phyloP scores from a whole-genome alignment of 768 basidiomycete genomes.

The Filobasidium wieringae region DNA sequence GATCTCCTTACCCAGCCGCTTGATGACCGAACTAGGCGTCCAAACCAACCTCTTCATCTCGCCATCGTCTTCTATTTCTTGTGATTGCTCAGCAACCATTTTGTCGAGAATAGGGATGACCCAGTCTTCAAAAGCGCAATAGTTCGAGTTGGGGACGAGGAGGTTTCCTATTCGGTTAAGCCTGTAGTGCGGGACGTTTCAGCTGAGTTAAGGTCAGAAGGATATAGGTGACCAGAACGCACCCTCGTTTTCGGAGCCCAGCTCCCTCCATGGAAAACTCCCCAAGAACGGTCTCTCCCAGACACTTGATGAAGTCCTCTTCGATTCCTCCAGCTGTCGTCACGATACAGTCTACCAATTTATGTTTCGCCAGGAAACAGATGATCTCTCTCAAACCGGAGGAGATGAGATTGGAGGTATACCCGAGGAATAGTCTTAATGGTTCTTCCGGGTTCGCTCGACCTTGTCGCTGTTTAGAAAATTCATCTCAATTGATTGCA shows the following conservation, averaged over 20 bases:
- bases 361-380: conserved; percentile 81
- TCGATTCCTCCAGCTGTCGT: conserved; percentile 98
- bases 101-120: conserved; percentile 81
- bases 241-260: conserved; percentile 64
- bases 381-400: conserved; percentile 92
- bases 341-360: conserved; percentile 75
- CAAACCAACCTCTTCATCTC: conserved; percentile 46
- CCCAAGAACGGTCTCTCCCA: conserved; percentile 82
- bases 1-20: conserved; percentile 89
- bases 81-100: conserved; percentile 80
- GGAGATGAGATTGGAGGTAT: conserved; percentile 96
- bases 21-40: conserved; percentile 91
- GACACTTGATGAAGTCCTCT: conserved; percentile 97
- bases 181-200: too few species aligned
- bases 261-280: conserved; percentile 80
- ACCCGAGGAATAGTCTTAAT: conserved; percentile 82
- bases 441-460: conserved; percentile 62
- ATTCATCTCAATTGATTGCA: background rate
- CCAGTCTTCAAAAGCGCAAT: conserved; percentile 99
- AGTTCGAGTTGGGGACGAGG: conserved; percentile 93
- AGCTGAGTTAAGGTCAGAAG: too few species aligned
- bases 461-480: conserved; percentile 58
- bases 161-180: conserved; percentile 97
- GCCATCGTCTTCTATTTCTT: conserved; percentile 21
- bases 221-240: too few species aligned